phyloP scores from a whole-genome alignment of 352 stramenopile genomes.

The Globisporangium spinosum region DNA sequence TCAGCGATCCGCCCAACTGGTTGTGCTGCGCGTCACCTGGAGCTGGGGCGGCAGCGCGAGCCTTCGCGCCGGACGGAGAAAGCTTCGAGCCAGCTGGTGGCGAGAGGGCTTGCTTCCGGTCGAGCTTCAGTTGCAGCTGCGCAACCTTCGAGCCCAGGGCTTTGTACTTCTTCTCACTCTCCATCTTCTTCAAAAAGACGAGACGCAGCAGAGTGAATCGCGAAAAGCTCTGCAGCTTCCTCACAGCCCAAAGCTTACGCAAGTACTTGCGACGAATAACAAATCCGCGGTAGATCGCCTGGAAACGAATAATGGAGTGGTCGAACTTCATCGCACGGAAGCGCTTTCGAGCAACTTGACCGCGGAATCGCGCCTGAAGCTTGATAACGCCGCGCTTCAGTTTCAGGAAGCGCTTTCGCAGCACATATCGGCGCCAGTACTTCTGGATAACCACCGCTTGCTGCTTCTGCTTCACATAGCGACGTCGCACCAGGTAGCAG shows the following conservation, averaged over 20 bases:
- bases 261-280: constrained; percentile 50
- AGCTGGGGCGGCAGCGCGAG: constrained; percentile 19
- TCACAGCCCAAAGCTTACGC: constrained; percentile 41
- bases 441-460: constrained; percentile 61
- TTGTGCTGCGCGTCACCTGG: constrained; percentile 12
- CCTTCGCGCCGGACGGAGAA: constrained; percentile 38
- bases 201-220: constrained; percentile 70
- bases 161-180: constrained; percentile 79
- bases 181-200: constrained; percentile 77
- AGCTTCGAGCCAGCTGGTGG: constrained; percentile 25
- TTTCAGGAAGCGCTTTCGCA: constrained; percentile 49
- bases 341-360: constrained; percentile 51
- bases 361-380: constrained; percentile 62
- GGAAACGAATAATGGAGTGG: constrained; percentile 71
- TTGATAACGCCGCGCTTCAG: constrained; percentile 47
- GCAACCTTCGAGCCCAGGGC: constrained; percentile 69
- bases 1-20: constrained; percentile 27
- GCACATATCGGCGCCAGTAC: constrained; percentile 70
- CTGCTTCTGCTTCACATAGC: constrained; percentile 44
- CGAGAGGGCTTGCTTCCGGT: constrained; percentile 46
- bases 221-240: constrained; percentile 71
- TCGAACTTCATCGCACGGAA: constrained; percentile 75
- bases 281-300: constrained; percentile 64
- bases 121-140: constrained; percentile 63
- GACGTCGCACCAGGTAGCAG: constrained; percentile 53